Conservation (phyloP, 805 yeast species). For the Cyberlindnera xylosilytica region DNA sequence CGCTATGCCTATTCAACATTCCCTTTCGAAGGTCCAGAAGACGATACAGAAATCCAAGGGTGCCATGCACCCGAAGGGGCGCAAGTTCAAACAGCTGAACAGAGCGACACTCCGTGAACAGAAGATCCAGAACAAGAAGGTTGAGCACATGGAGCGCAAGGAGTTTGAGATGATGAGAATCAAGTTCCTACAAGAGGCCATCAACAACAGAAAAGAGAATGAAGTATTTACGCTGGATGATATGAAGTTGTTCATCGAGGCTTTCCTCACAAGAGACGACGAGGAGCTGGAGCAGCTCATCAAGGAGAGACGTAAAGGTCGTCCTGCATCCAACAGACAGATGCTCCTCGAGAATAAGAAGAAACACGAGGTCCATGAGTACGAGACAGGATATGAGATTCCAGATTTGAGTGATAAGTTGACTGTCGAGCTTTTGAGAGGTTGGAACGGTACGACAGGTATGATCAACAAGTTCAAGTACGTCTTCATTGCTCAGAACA, state of each 20-base stretch:
- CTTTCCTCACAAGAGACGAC: constrained; percentile 65
- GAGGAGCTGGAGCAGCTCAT: constrained; percentile 68
- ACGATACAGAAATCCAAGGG: constrained; percentile 52
- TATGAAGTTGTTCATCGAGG: constrained; percentile 55
- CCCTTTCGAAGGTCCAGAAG: constrained; percentile 62
- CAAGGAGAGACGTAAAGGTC: constrained; percentile 72
- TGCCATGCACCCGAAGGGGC: constrained; percentile 79
- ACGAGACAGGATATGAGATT: constrained; percentile 61
- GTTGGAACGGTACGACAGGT: constrained; percentile 84
- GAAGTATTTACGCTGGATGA: constrained; percentile 52
- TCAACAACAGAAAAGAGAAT: constrained; percentile 39
- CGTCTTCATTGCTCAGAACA: constrained; percentile 25
- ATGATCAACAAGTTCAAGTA: constrained; percentile 60
- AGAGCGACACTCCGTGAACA: constrained; percentile 85
- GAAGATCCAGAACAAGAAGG: constrained; percentile 60
- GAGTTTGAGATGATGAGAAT: constrained; percentile 58
- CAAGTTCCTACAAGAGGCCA: constrained; percentile 57
- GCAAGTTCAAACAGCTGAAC: constrained; percentile 79
- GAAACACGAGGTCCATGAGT: constrained; percentile 60
- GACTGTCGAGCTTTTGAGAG: constrained; percentile 57
- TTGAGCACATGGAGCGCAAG: constrained; percentile 53
- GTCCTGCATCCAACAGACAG: constrained; percentile 77
- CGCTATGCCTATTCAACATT: constrained; percentile 63
- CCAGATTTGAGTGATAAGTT: constrained; percentile 68
- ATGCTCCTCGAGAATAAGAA: constrained; percentile 58